Conservation (phyloP, 805 yeast species). For the Vanderwaltozyma verrucispora region DNA sequence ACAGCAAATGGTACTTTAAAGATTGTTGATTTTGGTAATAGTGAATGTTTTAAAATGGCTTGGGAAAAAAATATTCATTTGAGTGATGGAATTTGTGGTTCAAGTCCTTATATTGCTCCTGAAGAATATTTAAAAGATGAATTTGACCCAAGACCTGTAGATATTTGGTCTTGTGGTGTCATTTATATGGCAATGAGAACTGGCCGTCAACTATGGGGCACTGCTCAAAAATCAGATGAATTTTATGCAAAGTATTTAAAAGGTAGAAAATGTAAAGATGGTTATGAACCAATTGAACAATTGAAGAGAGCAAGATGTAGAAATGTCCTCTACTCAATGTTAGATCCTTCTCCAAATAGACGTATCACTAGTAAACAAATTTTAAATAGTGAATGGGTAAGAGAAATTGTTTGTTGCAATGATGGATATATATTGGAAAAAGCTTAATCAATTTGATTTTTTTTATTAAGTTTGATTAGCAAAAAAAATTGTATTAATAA, state of each 20-base stretch:
- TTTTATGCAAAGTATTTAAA: conserved; percentile 64
- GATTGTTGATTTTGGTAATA: conserved; percentile 82
- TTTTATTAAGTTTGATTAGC: too few relatives aligned
- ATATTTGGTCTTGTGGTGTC: conserved; percentile 90
- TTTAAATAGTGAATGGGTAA: conserved; percentile 89
- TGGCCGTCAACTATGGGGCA: conserved; percentile 86
- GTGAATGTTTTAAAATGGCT: conserved; percentile 75
- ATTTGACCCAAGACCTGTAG: conserved; percentile 76
- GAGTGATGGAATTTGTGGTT: conserved; percentile 72
- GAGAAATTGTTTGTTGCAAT: conserved; percentile 72
- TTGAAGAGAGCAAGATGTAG: conserved; percentile 82
- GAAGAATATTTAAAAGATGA: conserved; percentile 58
- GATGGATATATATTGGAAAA: conserved; percentile 23
- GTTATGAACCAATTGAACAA: conserved; percentile 85
- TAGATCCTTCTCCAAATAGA: conserved; percentile 84
- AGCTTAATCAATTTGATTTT: too few relatives aligned
- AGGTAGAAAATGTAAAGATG: conserved; percentile 71
- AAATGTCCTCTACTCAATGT: conserved; percentile 83
- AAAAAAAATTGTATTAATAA: too few relatives aligned
- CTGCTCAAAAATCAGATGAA: conserved; percentile 73
- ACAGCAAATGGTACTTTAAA: conserved; percentile 65
- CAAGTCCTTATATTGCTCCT: conserved; percentile 86
- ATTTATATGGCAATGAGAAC: conserved; percentile 91
- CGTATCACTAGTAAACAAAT: conserved; percentile 84
- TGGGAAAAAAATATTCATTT: conserved; percentile 66